These are phyloP conservation scores for Dalbergia cochinchinensis DNA, from an alignment of 306 rosid species.

Conservation along the genomic window DNA sequence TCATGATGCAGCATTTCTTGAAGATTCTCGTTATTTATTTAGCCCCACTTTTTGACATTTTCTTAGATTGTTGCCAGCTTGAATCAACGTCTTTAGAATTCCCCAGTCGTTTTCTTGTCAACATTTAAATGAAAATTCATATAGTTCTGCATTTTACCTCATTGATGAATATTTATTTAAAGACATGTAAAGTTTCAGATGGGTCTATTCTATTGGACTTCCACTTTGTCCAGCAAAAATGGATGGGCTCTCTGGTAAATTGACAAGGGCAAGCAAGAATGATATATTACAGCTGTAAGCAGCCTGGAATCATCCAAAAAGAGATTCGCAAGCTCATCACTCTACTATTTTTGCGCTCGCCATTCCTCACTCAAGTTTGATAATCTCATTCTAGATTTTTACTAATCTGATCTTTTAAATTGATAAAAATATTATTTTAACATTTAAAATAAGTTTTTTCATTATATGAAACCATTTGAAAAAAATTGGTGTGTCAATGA, in stretches of 20 bases:
- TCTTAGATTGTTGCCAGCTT: conserved; percentile 40
- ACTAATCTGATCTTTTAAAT: no score
- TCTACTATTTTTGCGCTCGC: no score
- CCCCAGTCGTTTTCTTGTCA: conserved; percentile 40
- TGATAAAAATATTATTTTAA: no score
- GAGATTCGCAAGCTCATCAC: not conserved
- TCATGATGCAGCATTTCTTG: conserved; percentile 58
- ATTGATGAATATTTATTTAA: conserved; percentile 33
- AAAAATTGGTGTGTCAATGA: no score
- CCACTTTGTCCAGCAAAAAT: no score
- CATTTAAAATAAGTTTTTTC: no score
- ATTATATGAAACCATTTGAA: no score
- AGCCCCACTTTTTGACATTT: conserved; percentile 42
- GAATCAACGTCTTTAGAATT: conserved; percentile 45
- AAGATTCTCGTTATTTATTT: conserved; percentile 34
- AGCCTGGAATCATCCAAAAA: not conserved
- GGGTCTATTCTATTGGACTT: not conserved
- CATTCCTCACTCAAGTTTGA: no score
- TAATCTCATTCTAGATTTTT: no score
- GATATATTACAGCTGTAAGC: not conserved
- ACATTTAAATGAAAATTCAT: conserved; percentile 33
- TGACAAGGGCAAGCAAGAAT: no score
- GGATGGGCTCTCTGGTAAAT: no score
- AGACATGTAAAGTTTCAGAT: conserved; percentile 44
- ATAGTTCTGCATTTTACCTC: conserved; percentile 30